A percentile compares a stretch with the other conserved stretches of the same genome.
These are phyloP conservation scores for Pholiota microspora DNA, from an alignment of 768 basidiomycete species.

Conservation along the genomic window DNA sequence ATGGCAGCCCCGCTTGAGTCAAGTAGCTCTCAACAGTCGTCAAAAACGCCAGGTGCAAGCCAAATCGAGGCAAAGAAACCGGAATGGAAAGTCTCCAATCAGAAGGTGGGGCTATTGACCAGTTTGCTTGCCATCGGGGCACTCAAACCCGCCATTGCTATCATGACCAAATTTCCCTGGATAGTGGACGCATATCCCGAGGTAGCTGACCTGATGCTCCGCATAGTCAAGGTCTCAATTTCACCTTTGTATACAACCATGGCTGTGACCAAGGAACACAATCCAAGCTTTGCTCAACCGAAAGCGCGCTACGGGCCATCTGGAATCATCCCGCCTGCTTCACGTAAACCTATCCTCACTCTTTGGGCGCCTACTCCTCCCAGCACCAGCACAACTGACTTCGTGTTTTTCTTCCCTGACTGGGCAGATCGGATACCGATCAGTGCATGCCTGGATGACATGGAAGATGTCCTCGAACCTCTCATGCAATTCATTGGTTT, in stretches of 20 bases:
- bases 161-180: constrained; percentile 85
- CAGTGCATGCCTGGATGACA: constrained; percentile 62
- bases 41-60: constrained; percentile 37
- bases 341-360: constrained; percentile 68
- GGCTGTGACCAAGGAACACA: constrained; percentile 56
- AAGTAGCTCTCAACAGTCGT: constrained; percentile 32
- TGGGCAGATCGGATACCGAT: constrained; percentile 75
- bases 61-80: constrained; percentile 42
- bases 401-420: constrained; percentile 88
- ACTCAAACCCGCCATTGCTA: constrained; percentile 69
- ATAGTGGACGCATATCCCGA: constrained; percentile 78
- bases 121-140: constrained; percentile 89
- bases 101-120: constrained; percentile 74
- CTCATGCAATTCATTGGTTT: constrained; percentile 78
- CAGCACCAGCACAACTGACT: constrained; percentile 68
- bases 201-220: constrained; percentile 84
- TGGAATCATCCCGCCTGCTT: constrained; percentile 48
- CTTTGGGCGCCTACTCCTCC: constrained; percentile 80
- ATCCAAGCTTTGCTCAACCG: constrained; percentile 59
- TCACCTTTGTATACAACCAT: constrained; percentile 60
- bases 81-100: constrained; percentile 54
- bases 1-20: constrained; percentile 83
- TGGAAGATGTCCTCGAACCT: constrained; percentile 75
- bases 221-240: constrained; percentile 69
- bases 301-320: constrained; percentile 62